phyloP scores from a whole-genome alignment of 805 yeast species.

The Candida manassasensis region DNA sequence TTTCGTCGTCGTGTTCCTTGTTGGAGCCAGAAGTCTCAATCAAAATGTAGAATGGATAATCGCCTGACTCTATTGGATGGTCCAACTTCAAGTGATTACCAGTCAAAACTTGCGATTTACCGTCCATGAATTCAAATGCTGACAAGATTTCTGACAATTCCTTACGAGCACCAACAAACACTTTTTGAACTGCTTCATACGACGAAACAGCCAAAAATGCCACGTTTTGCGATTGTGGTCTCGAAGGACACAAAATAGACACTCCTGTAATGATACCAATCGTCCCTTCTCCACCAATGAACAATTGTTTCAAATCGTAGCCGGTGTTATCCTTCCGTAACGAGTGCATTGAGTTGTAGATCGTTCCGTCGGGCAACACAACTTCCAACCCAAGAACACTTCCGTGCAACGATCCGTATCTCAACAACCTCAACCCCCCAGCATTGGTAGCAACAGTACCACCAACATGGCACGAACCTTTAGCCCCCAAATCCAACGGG shows the following conservation, averaged over 20 bases:
- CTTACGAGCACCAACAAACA: constrained; percentile 70
- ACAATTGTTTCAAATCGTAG: constrained; percentile 84
- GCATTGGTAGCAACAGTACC: constrained; percentile 96
- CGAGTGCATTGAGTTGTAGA: constrained; percentile 74
- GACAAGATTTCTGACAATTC: constrained; percentile 83
- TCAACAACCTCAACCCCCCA: constrained; percentile 82
- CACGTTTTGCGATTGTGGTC: constrained; percentile 82
- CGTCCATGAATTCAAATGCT: constrained; percentile 94
- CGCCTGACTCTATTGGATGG: constrained; percentile 74
- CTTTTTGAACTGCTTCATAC: constrained; percentile 78
- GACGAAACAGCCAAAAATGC: constrained; percentile 80
- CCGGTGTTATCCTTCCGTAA: constrained; percentile 95
- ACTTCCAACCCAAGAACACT: constrained; percentile 86
- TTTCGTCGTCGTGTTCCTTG: constrained; percentile 88
- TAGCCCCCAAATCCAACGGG: constrained; percentile 93
- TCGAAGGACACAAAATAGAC: constrained; percentile 82
- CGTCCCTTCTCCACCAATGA: constrained; percentile 93
- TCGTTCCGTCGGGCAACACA: constrained; percentile 85
- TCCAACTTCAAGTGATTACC: constrained; percentile 50
- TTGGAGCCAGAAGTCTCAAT: constrained; percentile 97
- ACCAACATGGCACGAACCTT: constrained; percentile 94
- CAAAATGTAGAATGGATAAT: constrained; percentile 83
- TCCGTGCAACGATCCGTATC: constrained; percentile 93
- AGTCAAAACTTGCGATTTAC: constrained; percentile 61
- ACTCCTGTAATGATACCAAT: constrained; percentile 88